Base-by-base conservation (phyloP, 768 basidiomycete genomes). In the Gyrodon lividus region DNA sequence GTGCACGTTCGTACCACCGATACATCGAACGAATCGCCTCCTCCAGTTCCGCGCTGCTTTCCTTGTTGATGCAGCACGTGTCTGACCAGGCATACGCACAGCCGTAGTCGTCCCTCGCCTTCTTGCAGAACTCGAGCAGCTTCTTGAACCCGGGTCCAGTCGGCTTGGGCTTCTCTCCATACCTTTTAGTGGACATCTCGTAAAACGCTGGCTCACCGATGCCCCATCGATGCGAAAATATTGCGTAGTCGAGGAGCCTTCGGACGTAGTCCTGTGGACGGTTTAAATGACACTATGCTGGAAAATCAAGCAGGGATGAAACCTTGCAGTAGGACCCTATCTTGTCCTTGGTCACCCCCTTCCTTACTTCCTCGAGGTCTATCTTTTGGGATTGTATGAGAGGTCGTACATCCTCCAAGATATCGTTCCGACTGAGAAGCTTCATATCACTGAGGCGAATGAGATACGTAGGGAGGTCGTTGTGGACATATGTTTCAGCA, bases 71-170 rank as follows among this genome's bases (percentile, higher is more conserved):
- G 43, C 63, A 64, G 43, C 63, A 64, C 6, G 56, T 64, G 28
- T 64, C 63, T 46, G 63, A 35, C 64, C 63, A 70, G 45, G 55
- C 67, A 35, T 65, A 58, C 53, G 64, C 52, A 39, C 63, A 58
- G 12, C 59, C 57, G 12, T 62, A 66, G 24, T 64, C 63, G 13
- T 24, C 13, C 19, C 58, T 19, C 22, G 65, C 65, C 33, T 60
- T 67, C 13, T 67, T 59, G 22, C 64, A 65, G 30, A 65, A 67
- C 37, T 54, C 60, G 48, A 49, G 26, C 13, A 67, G 60, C 42
- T 67, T 65, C 17, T 60, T 55, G 42, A 63, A 65, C 20, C 63
- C 64, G 14, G 48, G 47, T 14, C 62, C 64, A n/a, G 17, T 51
- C 6, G 54, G 62, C 19, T 46, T 14, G 3, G 63, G 7, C 17